Conservation (phyloP, 2,329 filamentous ascomycete genomes). For the Mycosphaerella arachidis region DNA sequence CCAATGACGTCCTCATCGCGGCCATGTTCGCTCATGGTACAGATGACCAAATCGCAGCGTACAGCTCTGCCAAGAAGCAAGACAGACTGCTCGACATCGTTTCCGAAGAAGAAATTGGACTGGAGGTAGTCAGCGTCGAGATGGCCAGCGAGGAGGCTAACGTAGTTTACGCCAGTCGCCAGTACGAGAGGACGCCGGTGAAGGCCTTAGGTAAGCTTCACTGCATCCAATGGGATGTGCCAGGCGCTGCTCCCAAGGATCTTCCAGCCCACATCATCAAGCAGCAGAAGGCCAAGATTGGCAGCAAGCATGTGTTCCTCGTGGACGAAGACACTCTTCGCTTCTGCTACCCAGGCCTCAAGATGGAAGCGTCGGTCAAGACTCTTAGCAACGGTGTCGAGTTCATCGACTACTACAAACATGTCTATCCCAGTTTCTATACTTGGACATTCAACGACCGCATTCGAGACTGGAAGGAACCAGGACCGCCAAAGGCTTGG, state of each 20-base stretch:
- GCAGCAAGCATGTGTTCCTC: conserved; percentile 55
- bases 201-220: conserved; percentile 50
- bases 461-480: conserved; percentile 30
- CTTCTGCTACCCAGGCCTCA: conserved; percentile 57
- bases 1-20: conserved; percentile 48
- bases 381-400: conserved; percentile 28
- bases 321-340: conserved; percentile 60
- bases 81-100: conserved; percentile 36
- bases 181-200: conserved; percentile 39
- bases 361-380: conserved; percentile 37
- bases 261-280: conserved; percentile 19
- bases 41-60: conserved; percentile 26
- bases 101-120: conserved; percentile 50
- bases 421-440: conserved; percentile 43
- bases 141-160: conserved; percentile 42
- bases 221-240: conserved; percentile 49
- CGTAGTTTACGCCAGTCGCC: conserved; percentile 46
- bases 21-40: conserved; percentile 46
- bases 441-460: conserved; percentile 43
- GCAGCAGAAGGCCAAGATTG: conserved; percentile 36
- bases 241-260: conserved; percentile 28
- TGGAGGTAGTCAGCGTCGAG: conserved; percentile 57
- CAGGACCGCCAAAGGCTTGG: conserved; percentile 27
- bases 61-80: conserved; percentile 2
- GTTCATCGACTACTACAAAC: conserved; percentile 37